A percentile compares a stretch with the other conserved stretches of the same genome.
Conservation (phyloP, 1,284 basidiomycete genomes). For the Somion occarium region DNA sequence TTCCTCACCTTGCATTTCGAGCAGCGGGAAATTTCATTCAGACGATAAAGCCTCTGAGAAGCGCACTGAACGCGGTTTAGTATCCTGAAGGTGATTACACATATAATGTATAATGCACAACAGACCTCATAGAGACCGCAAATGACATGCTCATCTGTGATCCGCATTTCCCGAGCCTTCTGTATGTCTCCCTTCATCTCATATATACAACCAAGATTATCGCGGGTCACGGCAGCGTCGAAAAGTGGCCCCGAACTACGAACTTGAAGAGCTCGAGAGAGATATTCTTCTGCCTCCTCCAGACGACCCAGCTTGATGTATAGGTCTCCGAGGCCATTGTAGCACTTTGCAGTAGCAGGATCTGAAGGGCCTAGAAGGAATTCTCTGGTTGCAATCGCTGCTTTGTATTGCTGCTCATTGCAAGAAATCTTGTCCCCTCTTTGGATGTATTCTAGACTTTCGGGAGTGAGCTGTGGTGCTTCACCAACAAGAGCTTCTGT, state of each 20-base stretch:
- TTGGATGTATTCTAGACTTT: no score
- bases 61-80: not conserved
- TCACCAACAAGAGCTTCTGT: no score
- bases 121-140: slow-evolving; percentile 26
- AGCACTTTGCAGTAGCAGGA: slow-evolving; percentile 24
- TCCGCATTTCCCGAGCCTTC: slow-evolving; percentile 24
- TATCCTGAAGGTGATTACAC: not conserved
- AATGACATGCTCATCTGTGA: slow-evolving; percentile 20
- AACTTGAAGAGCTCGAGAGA: slow-evolving; percentile 26
- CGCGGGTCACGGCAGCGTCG: slow-evolving; percentile 30
- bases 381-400: slow-evolving; percentile 27
- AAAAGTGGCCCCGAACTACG: slow-evolving; percentile 19
- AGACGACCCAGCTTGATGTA: slow-evolving; percentile 27
- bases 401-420: slow-evolving; percentile 25
- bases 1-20: slow-evolving; percentile 12
- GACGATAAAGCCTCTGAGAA: slow-evolving; percentile 14
- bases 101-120: not conserved
- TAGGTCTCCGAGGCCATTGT: slow-evolving; percentile 30
- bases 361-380: slow-evolving; percentile 13
- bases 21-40: slow-evolving; percentile 17
- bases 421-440: no score
- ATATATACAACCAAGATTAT: slow-evolving; percentile 30
- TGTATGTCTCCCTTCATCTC: slow-evolving; percentile 27
- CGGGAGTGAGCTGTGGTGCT: no score
- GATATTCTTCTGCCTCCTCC: slow-evolving; percentile 29